Evolutionary conservation across 768 basidiomycete genomes (phyloP).

Genomic region (Collybiopsis confluens): DNA sequence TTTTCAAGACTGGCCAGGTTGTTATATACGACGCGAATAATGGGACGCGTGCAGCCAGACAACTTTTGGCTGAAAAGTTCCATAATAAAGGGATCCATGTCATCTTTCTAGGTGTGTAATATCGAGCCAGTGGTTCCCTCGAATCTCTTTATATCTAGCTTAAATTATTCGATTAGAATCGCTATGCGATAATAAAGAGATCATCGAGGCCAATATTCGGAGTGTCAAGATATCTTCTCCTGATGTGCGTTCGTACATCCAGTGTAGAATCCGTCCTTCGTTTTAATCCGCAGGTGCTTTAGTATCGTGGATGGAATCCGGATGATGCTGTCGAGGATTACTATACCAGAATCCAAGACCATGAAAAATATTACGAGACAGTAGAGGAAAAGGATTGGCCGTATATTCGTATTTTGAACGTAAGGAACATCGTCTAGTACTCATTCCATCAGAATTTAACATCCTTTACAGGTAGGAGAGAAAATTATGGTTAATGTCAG

Average conservation of each 20-base stretch:
- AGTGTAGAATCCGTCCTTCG: no score
- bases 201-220: constrained; percentile 92
- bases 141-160: not conserved
- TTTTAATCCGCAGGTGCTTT: not conserved
- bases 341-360: constrained; percentile 80
- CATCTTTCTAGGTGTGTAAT: constrained; percentile 73
- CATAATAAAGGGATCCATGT: constrained; percentile 87
- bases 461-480: constrained; percentile 71
- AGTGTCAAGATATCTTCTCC: constrained; percentile 98
- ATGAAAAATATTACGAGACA: constrained; percentile 86
- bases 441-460: constrained; percentile 14
- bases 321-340: constrained; percentile 92
- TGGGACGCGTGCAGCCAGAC: constrained; percentile 64
- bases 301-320: constrained; percentile 94
- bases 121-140: no score
- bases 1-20: constrained; percentile 84
- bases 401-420: constrained; percentile 92
- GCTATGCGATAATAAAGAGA: constrained; percentile 84
- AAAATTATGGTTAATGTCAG: constrained; percentile 91
- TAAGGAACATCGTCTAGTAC: constrained; percentile 24
- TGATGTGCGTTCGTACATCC: constrained; percentile 59
- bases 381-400: constrained; percentile 91
- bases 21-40: constrained; percentile 99
- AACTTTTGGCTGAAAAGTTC: constrained; percentile 78
- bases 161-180: constrained; percentile 54